phyloP scores from a whole-genome alignment of 2,329 filamentous ascomycete genomes.

The Aureobasidium namibiae region DNA sequence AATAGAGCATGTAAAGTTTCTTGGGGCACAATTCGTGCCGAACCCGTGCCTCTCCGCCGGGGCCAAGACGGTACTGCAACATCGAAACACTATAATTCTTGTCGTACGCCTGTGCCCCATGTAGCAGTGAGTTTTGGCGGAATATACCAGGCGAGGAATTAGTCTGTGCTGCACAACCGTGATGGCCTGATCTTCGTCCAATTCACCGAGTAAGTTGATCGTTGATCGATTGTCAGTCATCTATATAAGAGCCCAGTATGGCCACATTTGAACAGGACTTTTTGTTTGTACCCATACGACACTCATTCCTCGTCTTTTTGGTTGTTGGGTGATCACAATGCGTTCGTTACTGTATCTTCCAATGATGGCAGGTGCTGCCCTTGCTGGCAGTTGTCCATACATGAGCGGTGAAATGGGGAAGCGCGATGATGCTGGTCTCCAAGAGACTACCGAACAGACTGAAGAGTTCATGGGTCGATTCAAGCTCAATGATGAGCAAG shows the following conservation, averaged over 20 bases:
- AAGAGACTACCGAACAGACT: constrained; percentile 1
- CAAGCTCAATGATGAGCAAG: constrained; percentile 10
- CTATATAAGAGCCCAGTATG: not conserved
- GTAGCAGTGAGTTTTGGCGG: not conserved
- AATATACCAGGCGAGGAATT: not conserved
- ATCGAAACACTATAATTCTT: constrained; percentile 7
- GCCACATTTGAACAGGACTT: not conserved
- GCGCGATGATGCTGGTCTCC: not conserved
- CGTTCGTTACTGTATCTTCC: not conserved
- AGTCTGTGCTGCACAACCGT: not conserved
- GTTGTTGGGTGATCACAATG: not conserved
- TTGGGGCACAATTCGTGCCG: not conserved
- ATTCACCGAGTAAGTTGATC: not conserved
- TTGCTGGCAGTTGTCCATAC: constrained; percentile 9
- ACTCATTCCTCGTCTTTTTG: not conserved
- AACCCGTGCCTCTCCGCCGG: not conserved
- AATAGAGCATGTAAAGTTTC: not conserved
- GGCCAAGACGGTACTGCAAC: constrained; percentile 1
- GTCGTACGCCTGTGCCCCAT: not conserved
- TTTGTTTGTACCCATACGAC: not conserved
- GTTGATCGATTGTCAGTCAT: not conserved
- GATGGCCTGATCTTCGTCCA: not conserved
- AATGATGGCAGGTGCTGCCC: not conserved
- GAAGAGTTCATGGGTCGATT: constrained; percentile 13
- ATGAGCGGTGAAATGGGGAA: constrained; percentile 8